phyloP scores from a whole-genome alignment of 2,329 filamentous ascomycete species.

The Graphilbum ipis-grandicollis region DNA sequence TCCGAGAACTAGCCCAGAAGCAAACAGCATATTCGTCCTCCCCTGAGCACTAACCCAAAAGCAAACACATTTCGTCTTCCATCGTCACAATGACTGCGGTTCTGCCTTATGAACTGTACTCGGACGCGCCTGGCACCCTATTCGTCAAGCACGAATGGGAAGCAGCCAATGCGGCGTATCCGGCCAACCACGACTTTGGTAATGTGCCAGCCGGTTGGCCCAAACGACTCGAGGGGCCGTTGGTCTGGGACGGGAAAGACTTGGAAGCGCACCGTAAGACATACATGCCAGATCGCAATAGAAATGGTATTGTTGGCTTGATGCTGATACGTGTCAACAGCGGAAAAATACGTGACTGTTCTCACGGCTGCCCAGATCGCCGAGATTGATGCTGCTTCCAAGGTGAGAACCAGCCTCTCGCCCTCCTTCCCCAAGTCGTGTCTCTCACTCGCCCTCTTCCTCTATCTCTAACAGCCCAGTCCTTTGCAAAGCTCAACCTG shows the following conservation, averaged over 20 bases:
- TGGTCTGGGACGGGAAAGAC: neutral
- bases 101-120: slow-evolving; percentile 1
- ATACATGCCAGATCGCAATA: too few species aligned
- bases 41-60: too few species aligned
- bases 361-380: neutral
- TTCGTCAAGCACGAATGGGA: slow-evolving; percentile 1
- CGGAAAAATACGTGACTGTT: neutral
- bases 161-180: neutral
- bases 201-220: neutral
- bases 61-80: too few species aligned
- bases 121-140: neutral
- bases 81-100: neutral
- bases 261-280: neutral
- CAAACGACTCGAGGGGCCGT: neutral
- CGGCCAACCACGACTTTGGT: neutral
- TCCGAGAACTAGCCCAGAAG: too few species aligned
- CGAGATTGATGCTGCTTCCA: neutral
- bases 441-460: neutral
- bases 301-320: too few species aligned
- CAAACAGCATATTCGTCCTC: too few species aligned
- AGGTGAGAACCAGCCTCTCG: neutral
- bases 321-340: neutral
- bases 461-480: neutral
- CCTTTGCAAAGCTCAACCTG: neutral
- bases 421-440: too few species aligned